Conservation (phyloP, 2,329 filamentous ascomycete species). For the Lomentospora prolificans region DNA sequence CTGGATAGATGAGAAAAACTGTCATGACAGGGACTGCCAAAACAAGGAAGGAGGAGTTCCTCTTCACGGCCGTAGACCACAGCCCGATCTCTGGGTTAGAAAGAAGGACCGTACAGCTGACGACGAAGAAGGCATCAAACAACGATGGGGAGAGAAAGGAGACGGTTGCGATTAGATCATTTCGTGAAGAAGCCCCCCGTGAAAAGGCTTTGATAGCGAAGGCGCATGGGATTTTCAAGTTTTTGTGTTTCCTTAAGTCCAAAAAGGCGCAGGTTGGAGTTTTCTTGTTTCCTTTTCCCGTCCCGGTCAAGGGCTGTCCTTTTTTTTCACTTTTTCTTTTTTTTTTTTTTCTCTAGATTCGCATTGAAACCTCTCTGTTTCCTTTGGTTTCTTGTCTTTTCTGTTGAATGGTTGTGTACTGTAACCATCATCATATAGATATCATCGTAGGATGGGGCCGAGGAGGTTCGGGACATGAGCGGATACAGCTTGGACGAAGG, state of each 20-base stretch:
- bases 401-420: neutral
- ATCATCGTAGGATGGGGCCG: neutral
- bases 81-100: too few relatives aligned
- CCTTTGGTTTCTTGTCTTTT: neutral
- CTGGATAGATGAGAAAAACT: neutral
- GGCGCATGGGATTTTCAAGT: neutral
- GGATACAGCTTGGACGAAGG: neutral
- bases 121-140: neutral
- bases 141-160: neutral
- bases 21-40: neutral
- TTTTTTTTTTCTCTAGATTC: neutral
- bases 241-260: neutral
- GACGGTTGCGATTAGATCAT: too few relatives aligned
- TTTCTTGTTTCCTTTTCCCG: too few relatives aligned
- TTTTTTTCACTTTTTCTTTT: neutral
- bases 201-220: neutral
- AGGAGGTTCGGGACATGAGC: neutral
- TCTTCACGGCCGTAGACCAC: too few relatives aligned
- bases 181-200: neutral
- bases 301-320: neutral
- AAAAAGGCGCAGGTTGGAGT: neutral
- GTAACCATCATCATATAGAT: neutral
- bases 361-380: neutral
- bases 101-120: too few relatives aligned
- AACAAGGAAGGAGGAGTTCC: neutral